Base-by-base conservation (phyloP, 306 rosid genomes). In the Datisca glomerata region DNA sequence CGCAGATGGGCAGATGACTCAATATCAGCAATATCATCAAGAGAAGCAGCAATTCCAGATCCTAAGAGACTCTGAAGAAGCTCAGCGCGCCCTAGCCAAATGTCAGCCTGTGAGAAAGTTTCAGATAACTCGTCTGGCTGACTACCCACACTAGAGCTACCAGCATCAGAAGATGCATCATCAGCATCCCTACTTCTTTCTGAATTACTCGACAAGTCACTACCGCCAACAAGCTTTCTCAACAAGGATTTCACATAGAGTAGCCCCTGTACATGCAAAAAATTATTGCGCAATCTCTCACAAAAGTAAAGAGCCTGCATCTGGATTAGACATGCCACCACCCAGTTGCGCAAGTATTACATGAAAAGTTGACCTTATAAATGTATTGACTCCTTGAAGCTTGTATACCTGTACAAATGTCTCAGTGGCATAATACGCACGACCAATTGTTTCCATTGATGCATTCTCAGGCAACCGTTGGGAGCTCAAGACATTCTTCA, bases 41-140 rank as follows among this genome's bases (percentile, higher is more conserved):
- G 85, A 62, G 89, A 87, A 49, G 86, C 94, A 56, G 97, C 97
- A 60, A 87, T 87, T 42, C 94, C 94, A 22, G 94, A 79, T 61
- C 97, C 97, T 64, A 83, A 57, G 52, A 87, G 97, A 67, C 97
- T 87, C 54, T 87, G 97, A 57, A 87, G 94, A 48, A 87, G 72
- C 75, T 87, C 94, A 23, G 97, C 93, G 47, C 97, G 85, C 41
- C 85, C 75, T 58, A 87, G 69, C 97, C 97, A 87, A 37, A 49
- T 66, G 63, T 76, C 86, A 38, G 78, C 75, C 68, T 69, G 97
- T 27, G 78, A 69, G 47, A 79, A 59, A 63, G 48, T 52, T 71
- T 83, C 94, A 35, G 94, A 87, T 54, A 83, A 63, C 80, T 87
- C 94, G 47, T 79, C 93, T 48, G 93, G 67, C 70, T 74, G 97